Evolutionary conservation across 306 rosid genomes (phyloP).

Genomic region (Cucumis hystrix): DNA sequence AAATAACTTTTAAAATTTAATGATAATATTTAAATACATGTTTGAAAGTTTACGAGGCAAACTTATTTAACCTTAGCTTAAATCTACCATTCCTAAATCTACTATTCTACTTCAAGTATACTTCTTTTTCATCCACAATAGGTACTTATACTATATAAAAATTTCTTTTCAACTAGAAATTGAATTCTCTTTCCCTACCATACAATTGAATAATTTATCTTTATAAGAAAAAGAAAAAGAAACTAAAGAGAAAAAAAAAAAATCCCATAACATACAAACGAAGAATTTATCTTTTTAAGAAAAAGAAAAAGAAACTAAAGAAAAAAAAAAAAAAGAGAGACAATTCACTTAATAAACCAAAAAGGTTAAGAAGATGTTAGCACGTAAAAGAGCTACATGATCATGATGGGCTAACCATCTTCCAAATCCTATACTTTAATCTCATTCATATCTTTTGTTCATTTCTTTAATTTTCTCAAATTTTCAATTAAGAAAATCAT

Average conservation of each 20-base stretch:
- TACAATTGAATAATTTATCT: neutral
- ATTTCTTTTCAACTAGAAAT: neutral
- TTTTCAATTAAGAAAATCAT: neutral
- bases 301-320: neutral
- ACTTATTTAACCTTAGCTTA: too few relatives aligned
- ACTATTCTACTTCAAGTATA: too few relatives aligned
- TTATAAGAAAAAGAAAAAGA: neutral
- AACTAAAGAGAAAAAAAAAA: neutral
- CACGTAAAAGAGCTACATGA: neutral
- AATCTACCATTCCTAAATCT: too few relatives aligned
- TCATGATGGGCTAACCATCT: neutral
- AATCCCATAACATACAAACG: too few relatives aligned
- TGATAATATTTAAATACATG: too few relatives aligned
- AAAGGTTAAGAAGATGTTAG: neutral
- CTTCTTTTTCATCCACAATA: too few relatives aligned
- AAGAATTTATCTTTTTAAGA: neutral
- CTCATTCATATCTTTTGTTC: neutral
- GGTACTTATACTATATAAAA: neutral
- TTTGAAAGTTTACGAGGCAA: too few relatives aligned
- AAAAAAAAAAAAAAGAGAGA: neutral
- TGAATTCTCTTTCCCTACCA: neutral
- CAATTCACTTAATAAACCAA: neutral
- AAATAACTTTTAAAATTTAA: too few relatives aligned
- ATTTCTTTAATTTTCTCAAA: neutral
- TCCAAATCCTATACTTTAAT: neutral